Percentiles rank a stretch among this genome's conserved stretches.
Conservation (phyloP, 176 grass and related monocot genomes). For the Tillandsia fasciculata region DNA sequence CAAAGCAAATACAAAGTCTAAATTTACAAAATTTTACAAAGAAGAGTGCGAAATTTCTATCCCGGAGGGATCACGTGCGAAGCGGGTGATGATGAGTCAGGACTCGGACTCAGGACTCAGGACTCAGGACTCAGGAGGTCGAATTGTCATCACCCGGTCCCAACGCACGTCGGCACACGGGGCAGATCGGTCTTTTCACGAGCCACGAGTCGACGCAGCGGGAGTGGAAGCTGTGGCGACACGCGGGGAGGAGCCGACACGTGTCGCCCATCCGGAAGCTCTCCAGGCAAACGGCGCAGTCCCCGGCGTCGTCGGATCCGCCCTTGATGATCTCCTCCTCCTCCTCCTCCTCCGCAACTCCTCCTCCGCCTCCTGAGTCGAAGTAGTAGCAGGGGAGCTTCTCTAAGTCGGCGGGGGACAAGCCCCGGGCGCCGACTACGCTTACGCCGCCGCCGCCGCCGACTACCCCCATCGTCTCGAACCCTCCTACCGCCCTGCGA, state of each 20-base stretch:
- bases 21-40: no score
- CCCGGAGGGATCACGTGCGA: no score
- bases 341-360: no score
- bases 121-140: no score
- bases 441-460: not conserved
- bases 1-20: no score
- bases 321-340: not conserved
- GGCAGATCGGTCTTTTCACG: slow-evolving; percentile 7
- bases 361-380: not conserved
- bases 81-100: no score
- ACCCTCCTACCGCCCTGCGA: not conserved
- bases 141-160: not conserved
- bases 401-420: not conserved
- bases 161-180: not conserved
- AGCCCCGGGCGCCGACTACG: not conserved
- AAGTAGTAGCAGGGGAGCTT: slow-evolving; percentile 10
- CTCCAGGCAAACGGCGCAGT: slow-evolving; percentile 19
- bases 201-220: slow-evolving; percentile 22
- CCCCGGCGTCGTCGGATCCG: not conserved
- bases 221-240: slow-evolving; percentile 17
- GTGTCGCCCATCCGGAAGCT: slow-evolving; percentile 13
- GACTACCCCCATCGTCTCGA: not conserved
- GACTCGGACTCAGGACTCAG: no score
- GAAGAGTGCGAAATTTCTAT: no score
- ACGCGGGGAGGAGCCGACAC: slow-evolving; percentile 14